These are phyloP conservation scores for Sarocladium kiliense DNA, from an alignment of 2,329 filamentous ascomycete species.

Conservation along the genomic window DNA sequence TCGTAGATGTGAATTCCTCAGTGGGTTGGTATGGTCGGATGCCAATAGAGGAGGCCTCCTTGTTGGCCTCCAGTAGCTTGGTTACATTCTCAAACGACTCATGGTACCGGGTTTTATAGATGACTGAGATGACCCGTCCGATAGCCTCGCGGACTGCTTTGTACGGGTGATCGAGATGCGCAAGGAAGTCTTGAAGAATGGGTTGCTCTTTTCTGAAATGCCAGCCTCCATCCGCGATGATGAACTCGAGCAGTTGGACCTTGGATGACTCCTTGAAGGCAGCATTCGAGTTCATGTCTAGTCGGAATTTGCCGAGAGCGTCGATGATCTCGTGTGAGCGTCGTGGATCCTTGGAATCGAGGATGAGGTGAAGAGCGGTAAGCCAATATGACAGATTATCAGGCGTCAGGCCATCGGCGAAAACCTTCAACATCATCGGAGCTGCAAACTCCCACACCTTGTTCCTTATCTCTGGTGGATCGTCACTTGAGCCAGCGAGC, in stretches of 20 bases:
- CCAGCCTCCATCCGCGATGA: constrained; percentile 86
- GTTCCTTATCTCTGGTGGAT: constrained; percentile 66
- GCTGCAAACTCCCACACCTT: constrained; percentile 86
- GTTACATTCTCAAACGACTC: constrained; percentile 84
- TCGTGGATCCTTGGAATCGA: constrained; percentile 86
- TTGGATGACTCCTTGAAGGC: constrained; percentile 99
- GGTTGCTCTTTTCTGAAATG: constrained; percentile 90
- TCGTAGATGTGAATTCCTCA: constrained; percentile 65
- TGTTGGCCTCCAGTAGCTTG: constrained; percentile 72
- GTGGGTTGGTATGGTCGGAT: constrained; percentile 76
- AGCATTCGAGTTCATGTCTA: constrained; percentile 93
- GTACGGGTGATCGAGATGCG: constrained; percentile 93
- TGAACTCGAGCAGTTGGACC: constrained; percentile 83
- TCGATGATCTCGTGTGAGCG: constrained; percentile 82
- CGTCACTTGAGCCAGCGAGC: constrained; percentile 74
- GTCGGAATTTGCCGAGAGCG: constrained; percentile 74
- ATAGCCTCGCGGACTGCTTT: constrained; percentile 96
- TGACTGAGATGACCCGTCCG: constrained; percentile 79
- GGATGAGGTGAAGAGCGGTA: constrained; percentile 82
- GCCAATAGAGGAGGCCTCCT: constrained; percentile 73
- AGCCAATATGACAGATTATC: constrained; percentile 96
- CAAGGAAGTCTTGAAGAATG: constrained; percentile 82
- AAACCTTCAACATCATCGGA: constrained; percentile 78
- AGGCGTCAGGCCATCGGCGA: constrained; percentile 87
- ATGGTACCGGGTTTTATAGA: constrained; percentile 88